A percentile compares a stretch with the other conserved stretches of the same genome.
Conservation (phyloP, 306 rosid genomes). For the Vigna trinervia region DNA sequence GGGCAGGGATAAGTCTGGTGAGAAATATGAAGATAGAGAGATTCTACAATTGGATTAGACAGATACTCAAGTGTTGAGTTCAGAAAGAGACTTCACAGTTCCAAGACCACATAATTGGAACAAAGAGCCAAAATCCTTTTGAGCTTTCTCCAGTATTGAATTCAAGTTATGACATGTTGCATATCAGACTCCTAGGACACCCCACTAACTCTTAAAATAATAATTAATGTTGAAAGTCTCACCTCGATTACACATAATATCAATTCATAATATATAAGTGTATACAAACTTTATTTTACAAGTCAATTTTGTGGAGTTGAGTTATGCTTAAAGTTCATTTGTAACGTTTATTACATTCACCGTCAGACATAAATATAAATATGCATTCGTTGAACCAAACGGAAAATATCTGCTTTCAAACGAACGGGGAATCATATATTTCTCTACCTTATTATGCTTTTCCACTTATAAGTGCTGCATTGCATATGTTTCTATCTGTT, state of each 20-base stretch:
- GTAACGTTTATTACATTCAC: not conserved
- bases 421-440: slow-evolving; percentile 51
- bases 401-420: slow-evolving; percentile 34
- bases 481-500: slow-evolving; percentile 11
- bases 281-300: too few relatives aligned
- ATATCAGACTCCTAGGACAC: not conserved
- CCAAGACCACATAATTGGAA: slow-evolving; percentile 30
- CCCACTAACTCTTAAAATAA: slow-evolving; percentile 42
- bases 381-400: slow-evolving; percentile 49
- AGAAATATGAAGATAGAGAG: slow-evolving; percentile 34
- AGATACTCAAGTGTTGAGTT: slow-evolving; percentile 21
- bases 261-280: too few relatives aligned
- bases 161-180: slow-evolving; percentile 15
- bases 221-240: not conserved
- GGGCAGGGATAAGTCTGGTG: slow-evolving; percentile 23
- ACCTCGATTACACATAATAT: too few relatives aligned
- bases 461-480: slow-evolving; percentile 28
- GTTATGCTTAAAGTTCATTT: too few relatives aligned
- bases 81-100: slow-evolving; percentile 43
- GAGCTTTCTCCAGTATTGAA: slow-evolving; percentile 8
- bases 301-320: too few relatives aligned
- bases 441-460: slow-evolving; percentile 2
- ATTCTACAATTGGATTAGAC: slow-evolving; percentile 25
- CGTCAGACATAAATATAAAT: not conserved
- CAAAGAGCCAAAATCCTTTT: slow-evolving; percentile 16